Percentiles rank a stretch among this genome's conserved stretches.
These are phyloP conservation scores for Sporothrix variecibatus DNA, from an alignment of 2,329 filamentous ascomycete genomes.

Conservation along the genomic window DNA sequence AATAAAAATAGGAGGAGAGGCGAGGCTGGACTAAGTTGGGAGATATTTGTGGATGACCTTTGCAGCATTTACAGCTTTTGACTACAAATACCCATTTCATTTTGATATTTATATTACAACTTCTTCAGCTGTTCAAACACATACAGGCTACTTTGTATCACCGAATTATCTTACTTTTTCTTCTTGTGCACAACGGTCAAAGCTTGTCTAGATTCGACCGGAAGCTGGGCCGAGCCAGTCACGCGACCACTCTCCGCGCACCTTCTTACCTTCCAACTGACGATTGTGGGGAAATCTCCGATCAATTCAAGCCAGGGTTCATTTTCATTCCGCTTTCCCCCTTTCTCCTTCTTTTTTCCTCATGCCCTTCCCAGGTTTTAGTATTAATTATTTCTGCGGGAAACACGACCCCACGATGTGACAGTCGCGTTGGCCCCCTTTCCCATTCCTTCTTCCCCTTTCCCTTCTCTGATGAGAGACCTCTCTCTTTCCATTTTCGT, in stretches of 20 bases:
- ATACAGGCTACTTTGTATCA: neutral
- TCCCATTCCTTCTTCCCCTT: neutral
- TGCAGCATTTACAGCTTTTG: neutral
- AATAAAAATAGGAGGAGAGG: neutral
- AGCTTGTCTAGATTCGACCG: neutral
- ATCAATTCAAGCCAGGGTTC: neutral
- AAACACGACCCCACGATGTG: neutral
- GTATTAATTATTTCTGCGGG: neutral
- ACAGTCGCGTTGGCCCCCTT: neutral
- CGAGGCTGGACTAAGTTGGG: neutral
- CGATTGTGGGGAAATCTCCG: neutral
- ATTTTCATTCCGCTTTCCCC: neutral
- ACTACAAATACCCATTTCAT: neutral
- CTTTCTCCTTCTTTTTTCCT: neutral
- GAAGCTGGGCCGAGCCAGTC: neutral
- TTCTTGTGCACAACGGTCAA: neutral
- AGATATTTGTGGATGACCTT: neutral
- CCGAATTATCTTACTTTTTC: neutral
- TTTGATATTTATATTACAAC: neutral
- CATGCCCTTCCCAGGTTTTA: neutral
- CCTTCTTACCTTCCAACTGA: neutral
- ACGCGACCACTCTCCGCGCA: neutral
- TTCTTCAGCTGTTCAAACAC: neutral
- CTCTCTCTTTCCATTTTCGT: neutral
- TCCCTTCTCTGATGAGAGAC: too few species aligned